These are phyloP conservation scores for Gossypium lobatum DNA, from an alignment of 441 rosid species.

Conservation along the genomic window DNA sequence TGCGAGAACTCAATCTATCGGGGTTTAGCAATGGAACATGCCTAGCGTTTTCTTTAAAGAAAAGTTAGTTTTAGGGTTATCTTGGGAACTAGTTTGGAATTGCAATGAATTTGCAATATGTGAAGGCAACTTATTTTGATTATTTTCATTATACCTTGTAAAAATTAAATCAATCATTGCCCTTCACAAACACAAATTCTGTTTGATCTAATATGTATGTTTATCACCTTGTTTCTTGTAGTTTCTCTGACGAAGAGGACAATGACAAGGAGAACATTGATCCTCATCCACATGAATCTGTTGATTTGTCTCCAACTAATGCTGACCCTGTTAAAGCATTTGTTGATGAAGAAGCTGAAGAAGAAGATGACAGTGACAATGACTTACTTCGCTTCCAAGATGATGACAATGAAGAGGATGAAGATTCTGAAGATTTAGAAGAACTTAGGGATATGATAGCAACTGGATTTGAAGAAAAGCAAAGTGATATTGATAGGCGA, in stretches of 20 bases:
- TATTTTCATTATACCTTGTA: neutral
- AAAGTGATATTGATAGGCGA: slow-evolving; percentile 64
- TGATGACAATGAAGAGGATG: slow-evolving; percentile 75
- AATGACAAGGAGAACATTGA: slow-evolving; percentile 52
- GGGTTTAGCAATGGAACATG: neutral
- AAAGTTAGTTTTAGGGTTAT: neutral
- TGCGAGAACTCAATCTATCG: neutral
- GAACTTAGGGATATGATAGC: slow-evolving; percentile 76
- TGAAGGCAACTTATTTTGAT: neutral
- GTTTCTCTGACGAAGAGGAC: slow-evolving; percentile 62
- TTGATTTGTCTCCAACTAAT: slow-evolving; percentile 31
- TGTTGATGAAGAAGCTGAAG: slow-evolving; percentile 89
- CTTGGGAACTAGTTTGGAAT: neutral
- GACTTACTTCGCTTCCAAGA: slow-evolving; percentile 60
- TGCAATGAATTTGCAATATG: neutral
- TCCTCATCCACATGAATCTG: slow-evolving; percentile 26
- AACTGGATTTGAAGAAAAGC: slow-evolving; percentile 61
- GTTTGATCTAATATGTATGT: neutral
- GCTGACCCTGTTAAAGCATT: slow-evolving; percentile 80
- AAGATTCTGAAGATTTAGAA: slow-evolving; percentile 51
- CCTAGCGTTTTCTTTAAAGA: neutral
- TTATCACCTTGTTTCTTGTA: slow-evolving; percentile 23
- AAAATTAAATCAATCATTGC: neutral
- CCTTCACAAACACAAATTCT: neutral
- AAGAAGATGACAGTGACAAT: slow-evolving; percentile 92